Evolutionary conservation across 1,284 basidiomycete species (phyloP).

Genomic region (Tilletia caries): DNA sequence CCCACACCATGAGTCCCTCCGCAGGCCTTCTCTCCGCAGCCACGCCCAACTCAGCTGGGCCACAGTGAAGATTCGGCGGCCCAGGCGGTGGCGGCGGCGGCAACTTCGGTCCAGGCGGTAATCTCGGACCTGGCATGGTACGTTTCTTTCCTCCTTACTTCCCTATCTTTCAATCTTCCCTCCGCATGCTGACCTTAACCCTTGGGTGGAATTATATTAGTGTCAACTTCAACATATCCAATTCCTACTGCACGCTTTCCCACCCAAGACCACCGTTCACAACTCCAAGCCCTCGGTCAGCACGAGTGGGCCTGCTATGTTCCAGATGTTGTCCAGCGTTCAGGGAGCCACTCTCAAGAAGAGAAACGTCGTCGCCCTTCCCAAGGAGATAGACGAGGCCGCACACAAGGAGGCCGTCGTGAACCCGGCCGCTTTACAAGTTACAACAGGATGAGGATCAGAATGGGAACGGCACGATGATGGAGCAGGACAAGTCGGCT

Average conservation of each 20-base stretch:
- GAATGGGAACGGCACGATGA: background rate
- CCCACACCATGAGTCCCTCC: background rate
- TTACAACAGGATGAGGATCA: background rate
- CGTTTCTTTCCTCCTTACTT: no score
- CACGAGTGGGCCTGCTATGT: constrained; percentile 37
- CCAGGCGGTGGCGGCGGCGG: no score
- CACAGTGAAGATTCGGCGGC: background rate
- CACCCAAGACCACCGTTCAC: background rate
- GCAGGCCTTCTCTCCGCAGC: background rate
- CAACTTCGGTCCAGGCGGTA: no score
- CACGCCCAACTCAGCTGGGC: no score
- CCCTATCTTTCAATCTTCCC: no score
- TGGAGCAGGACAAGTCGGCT: background rate
- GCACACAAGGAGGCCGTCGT: constrained; percentile 21
- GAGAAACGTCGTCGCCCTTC: constrained; percentile 28
- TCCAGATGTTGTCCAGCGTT: constrained; percentile 23
- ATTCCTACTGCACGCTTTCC: background rate
- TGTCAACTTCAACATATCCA: background rate
- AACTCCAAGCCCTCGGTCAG: constrained; percentile 41
- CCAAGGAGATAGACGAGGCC: constrained; percentile 14
- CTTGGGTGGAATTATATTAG: background rate
- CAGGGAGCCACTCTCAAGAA: constrained; percentile 26
- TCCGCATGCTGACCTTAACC: no score
- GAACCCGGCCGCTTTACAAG: constrained; percentile 8
- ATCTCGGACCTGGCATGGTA: background rate